A percentile compares a stretch with the other conserved stretches of the same genome.
These are phyloP conservation scores for Emericellopsis terricola DNA, from an alignment of 495 filamentous ascomycete species.

Conservation along the genomic window DNA sequence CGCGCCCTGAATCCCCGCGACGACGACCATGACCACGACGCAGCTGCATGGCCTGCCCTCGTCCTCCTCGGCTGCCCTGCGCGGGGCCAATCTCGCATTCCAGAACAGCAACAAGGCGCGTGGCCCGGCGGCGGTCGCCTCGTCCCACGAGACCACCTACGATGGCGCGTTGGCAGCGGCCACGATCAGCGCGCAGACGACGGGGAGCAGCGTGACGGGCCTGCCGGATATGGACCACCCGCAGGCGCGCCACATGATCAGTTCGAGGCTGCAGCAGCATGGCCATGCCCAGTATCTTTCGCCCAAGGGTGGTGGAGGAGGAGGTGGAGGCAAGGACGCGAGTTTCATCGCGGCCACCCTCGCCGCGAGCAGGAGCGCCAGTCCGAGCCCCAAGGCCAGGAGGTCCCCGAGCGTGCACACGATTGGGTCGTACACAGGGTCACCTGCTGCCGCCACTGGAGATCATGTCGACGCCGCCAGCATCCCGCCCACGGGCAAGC, in stretches of 20 bases:
- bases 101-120: constrained; percentile 9
- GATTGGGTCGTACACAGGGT: constrained; percentile 10
- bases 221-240: neutral
- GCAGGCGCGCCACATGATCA: neutral
- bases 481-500: constrained; percentile 34
- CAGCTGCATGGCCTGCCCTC: too few species aligned
- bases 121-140: constrained; percentile 6
- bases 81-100: constrained; percentile 28
- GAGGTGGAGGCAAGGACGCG: constrained; percentile 16
- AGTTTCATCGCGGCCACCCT: constrained; percentile 37
- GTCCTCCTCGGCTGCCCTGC: constrained; percentile 19
- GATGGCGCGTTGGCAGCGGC: constrained; percentile 34
- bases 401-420: constrained; percentile 7
- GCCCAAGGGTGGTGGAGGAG: neutral
- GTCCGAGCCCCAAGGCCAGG: constrained; percentile 16
- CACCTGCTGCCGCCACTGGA: too few species aligned
- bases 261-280: neutral
- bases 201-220: neutral
- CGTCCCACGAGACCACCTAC: too few species aligned
- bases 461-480: constrained; percentile 38
- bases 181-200: constrained; percentile 4
- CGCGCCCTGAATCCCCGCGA: neutral
- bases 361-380: constrained; percentile 32
- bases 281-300: neutral
- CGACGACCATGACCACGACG: too few species aligned